Evolutionary conservation across 2,329 filamentous ascomycete genomes (phyloP).

Genomic region (Fusarium poae): DNA sequence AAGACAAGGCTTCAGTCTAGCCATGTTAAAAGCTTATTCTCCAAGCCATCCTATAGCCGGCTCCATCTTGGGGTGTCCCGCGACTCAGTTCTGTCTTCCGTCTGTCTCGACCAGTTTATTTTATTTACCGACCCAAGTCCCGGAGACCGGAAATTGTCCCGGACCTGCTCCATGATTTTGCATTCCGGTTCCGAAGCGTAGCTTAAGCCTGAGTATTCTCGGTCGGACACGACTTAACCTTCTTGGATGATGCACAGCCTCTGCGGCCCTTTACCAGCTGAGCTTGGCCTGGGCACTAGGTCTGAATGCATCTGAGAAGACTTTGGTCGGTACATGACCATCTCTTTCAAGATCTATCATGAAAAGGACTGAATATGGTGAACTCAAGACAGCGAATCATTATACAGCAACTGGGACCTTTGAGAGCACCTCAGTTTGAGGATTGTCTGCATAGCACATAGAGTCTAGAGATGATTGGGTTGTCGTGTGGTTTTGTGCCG

Average conservation of each 20-base stretch:
- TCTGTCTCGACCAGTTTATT: neutral
- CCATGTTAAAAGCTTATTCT: neutral
- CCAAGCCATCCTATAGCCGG: neutral
- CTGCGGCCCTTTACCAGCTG: neutral
- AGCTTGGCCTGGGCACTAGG: neutral
- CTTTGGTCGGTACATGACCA: slow-evolving; percentile 16
- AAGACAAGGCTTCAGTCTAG: neutral
- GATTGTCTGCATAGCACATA: neutral
- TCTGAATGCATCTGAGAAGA: neutral
- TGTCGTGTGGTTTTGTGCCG: neutral
- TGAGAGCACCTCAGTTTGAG: neutral
- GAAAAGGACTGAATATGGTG: neutral
- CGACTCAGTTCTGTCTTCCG: slow-evolving; percentile 7
- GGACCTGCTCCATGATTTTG: slow-evolving; percentile 6
- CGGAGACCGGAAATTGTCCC: slow-evolving; percentile 1
- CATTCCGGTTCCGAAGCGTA: neutral
- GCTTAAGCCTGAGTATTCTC: neutral
- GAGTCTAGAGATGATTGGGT: neutral
- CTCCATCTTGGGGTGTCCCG: neutral
- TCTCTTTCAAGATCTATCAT: neutral
- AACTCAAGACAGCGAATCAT: neutral
- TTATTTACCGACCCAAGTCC: slow-evolving; percentile 8
- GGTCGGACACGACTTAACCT: slow-evolving; percentile 13
- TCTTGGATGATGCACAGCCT: slow-evolving; percentile 4
- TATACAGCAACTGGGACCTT: neutral